These are phyloP conservation scores for Rhypophila decipiens DNA, from an alignment of 495 filamentous ascomycete genomes.

Conservation along the genomic window DNA sequence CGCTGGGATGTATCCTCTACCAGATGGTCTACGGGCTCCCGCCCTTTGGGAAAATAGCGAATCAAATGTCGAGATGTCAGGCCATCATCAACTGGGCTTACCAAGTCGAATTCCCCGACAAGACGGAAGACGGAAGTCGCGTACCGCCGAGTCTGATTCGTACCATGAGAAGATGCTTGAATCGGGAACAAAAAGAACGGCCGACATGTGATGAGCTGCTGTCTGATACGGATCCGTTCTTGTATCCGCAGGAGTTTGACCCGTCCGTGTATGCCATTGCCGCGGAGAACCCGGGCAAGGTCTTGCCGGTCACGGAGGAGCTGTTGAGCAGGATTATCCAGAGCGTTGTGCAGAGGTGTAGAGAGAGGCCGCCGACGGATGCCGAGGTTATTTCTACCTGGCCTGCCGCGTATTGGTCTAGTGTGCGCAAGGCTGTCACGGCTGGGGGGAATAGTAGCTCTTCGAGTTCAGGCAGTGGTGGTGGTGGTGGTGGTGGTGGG, in stretches of 20 bases:
- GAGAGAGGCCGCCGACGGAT: slow-evolving; percentile 61
- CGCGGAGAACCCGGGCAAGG: slow-evolving; percentile 41
- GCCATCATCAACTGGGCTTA: slow-evolving; percentile 88
- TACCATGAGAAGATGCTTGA: slow-evolving; percentile 73
- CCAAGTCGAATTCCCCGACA: slow-evolving; percentile 71
- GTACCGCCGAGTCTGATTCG: slow-evolving; percentile 65
- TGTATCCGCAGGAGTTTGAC: slow-evolving; percentile 62
- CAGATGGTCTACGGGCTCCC: slow-evolving; percentile 94
- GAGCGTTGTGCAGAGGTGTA: slow-evolving; percentile 70
- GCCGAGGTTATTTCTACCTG: slow-evolving; percentile 61
- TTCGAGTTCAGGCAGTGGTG: slow-evolving; percentile 5
- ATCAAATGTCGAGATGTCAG: slow-evolving; percentile 65
- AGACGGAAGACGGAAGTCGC: slow-evolving; percentile 63
- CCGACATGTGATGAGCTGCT: slow-evolving; percentile 76
- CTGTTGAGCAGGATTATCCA: slow-evolving; percentile 68
- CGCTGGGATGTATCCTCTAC: slow-evolving; percentile 89
- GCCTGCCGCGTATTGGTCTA: slow-evolving; percentile 51
- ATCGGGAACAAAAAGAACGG: slow-evolving; percentile 67
- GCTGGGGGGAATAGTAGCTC: slow-evolving; percentile 1
- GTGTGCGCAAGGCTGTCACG: slow-evolving; percentile 44
- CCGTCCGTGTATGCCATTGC: slow-evolving; percentile 28
- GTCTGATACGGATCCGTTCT: slow-evolving; percentile 63
- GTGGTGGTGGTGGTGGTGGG: background rate
- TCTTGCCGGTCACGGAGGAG: slow-evolving; percentile 68
- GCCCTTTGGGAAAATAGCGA: slow-evolving; percentile 85